Evolutionary conservation across 73 alveolate species (phyloP), one percentile per base, ranked within the genome.

Genomic region (Paramecium tetraurelia): DNA sequence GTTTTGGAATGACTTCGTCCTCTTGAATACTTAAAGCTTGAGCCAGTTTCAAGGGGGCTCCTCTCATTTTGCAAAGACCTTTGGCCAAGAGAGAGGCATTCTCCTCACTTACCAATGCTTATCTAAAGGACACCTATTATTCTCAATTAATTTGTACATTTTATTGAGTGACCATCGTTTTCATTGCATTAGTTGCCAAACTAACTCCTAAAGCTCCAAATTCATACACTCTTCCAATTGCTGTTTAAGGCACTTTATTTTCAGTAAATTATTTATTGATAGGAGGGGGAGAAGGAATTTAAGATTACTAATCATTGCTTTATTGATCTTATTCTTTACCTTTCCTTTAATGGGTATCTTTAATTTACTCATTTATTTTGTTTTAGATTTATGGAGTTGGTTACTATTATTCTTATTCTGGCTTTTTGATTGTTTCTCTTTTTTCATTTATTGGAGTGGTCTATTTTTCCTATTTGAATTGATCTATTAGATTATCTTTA

Each of bases 41-140:
- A 18, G 97, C 98, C 21, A 96, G 63, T 92, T 96, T 96, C 75
- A 96, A 69, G 7, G 97, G 96, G 20, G 97, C 98, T 1, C 98
- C 98, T 93, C 98, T 94, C 98, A 96, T 96, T 87, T 96, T 94
- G 41, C 97, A 95, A 46, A 96, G 92, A 18, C 96, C 96, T 35
- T 83, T 80, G 16, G 94, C 44, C 24, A 96, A 92, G 50, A 93
- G 69, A 5, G 86, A 94, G 53, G 98, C 97, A 92, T 96, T 96
- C 12, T 80, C 93, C 18, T 92, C 94, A 57, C 89, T 86, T 33
- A 63, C 87, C 44, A 35, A 58, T 36, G 88, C 85, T 33, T 29
- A 9, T 59, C 33, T 86, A 24, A 59, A 57, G 33, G 68, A 38
- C 27, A 68, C 36, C 68, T 58, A 41, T 68, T 7, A 7, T 40